phyloP scores from a whole-genome alignment of 768 basidiomycete genomes.

The Auriscalpium orientale region DNA sequence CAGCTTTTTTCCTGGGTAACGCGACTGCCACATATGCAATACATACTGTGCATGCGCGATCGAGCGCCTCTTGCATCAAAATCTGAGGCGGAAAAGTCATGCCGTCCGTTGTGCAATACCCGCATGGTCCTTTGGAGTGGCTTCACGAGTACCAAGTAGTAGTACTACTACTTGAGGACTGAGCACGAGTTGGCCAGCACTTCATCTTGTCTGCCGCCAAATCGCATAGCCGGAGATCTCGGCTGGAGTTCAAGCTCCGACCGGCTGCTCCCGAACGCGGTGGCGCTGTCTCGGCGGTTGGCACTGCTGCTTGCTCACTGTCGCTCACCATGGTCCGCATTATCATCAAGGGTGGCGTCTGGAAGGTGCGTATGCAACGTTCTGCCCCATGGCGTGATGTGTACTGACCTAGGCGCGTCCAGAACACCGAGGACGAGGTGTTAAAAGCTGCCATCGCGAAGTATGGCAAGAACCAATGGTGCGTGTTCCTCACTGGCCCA shows the following conservation, averaged over 20 bases:
- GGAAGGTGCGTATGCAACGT: constrained; percentile 50
- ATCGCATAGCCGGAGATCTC: too few relatives aligned
- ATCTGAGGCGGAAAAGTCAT: too few relatives aligned
- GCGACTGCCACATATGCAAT: too few relatives aligned
- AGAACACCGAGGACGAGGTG: constrained; percentile 98
- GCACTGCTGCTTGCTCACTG: background rate
- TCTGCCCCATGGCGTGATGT: background rate
- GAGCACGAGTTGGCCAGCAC: too few relatives aligned
- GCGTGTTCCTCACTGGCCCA: constrained; percentile 10
- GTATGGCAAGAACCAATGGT: constrained; percentile 97
- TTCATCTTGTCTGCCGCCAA: too few relatives aligned
- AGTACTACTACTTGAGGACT: too few relatives aligned
- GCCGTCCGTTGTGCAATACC: too few relatives aligned
- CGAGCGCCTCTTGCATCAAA: too few relatives aligned
- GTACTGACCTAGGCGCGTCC: constrained; percentile 5
- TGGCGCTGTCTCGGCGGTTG: background rate
- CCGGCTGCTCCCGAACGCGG: background rate
- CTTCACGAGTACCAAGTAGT: too few relatives aligned
- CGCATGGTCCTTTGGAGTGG: too few relatives aligned
- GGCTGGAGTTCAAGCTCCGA: background rate
- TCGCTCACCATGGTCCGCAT: constrained; percentile 64
- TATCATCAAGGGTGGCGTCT: constrained; percentile 89
- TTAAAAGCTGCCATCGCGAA: constrained; percentile 98
- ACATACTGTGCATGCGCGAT: too few relatives aligned
- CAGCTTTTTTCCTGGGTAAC: too few relatives aligned